Evolutionary conservation across 495 filamentous ascomycete genomes (phyloP), one percentile per base, ranked within the genome.

Genomic region (Podospora anserina): DNA sequence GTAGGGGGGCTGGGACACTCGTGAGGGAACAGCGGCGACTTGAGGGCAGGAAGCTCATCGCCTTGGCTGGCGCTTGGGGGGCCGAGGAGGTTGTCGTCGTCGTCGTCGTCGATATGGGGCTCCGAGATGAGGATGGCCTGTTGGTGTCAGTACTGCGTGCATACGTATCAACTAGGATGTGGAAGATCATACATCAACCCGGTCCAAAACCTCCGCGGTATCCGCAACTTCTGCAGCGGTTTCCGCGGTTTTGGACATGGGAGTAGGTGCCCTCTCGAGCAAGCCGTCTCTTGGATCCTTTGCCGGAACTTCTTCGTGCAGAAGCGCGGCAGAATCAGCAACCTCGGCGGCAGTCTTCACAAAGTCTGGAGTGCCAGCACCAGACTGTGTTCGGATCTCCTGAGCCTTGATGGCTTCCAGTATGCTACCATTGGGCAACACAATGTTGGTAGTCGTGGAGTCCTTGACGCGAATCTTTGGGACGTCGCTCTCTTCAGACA

Each of bases 161-260:
- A 73, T 49, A 49, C 11, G 75, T 61, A 7, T 55, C 44, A 11
- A 66, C 68, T 44, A 69, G 69, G 13, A 66, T 30, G 73, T 54
- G 23, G 61, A 57, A 5, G 32, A 56, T 61, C 75, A 70, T 66
- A 78, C 78, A 62, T 78, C 72, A 11, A 70, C 71, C 0, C 63
- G 67, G 20, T 78, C 76, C 63, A 78, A 72, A 13, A 66, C 61
- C 69, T 78, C 72, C 6, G 82, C 82, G 27, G 76, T 78, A 59
- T 84, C 81, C 27, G 82, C 79, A n/a, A 83, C 82, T 68, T 87
- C 82, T 15, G 81, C 80, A 6, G 83, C 80, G 6, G 76, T 79
- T 28, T 72, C 75, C 19, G 80, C 80, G 49, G 80, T 71, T 34
- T 85, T 75, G 16, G 75, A 63, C 63, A 81, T 80, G 27, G 74